Percentiles rank a stretch among this genome's conserved stretches.
phyloP scores from a whole-genome alignment of 1,284 basidiomycete species.

The Bjerkandera adusta region DNA sequence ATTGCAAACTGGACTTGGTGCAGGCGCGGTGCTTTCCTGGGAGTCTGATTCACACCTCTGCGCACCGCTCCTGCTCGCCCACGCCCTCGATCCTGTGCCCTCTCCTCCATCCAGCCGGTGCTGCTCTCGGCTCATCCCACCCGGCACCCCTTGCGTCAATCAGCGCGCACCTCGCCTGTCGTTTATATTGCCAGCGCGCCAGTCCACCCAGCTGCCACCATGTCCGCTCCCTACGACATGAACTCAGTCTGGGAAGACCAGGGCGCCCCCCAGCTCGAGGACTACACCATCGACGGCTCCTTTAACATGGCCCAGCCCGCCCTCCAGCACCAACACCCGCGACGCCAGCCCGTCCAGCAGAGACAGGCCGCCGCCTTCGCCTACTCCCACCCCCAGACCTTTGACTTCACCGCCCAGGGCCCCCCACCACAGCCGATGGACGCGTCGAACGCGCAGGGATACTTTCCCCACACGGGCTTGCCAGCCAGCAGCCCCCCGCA shows the following conservation, averaged over 20 bases:
- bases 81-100: too few species aligned
- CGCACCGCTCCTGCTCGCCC: too few species aligned
- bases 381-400: slow-evolving; percentile 12
- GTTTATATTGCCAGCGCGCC: slow-evolving; percentile 7
- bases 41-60: too few species aligned
- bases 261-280: slow-evolving; percentile 24
- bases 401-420: slow-evolving; percentile 12
- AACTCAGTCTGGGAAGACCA: slow-evolving; percentile 22
- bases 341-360: slow-evolving; percentile 15
- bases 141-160: too few species aligned
- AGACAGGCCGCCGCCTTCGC: slow-evolving; percentile 9
- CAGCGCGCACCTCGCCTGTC: too few species aligned
- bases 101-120: too few species aligned
- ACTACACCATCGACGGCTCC: slow-evolving; percentile 26
- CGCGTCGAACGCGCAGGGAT: background rate
- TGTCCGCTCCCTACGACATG: slow-evolving; percentile 32
- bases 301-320: slow-evolving; percentile 24
- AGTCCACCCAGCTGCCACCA: slow-evolving; percentile 38
- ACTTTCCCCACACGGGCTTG: slow-evolving; percentile 1
- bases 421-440: background rate
- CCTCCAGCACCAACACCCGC: slow-evolving; percentile 8
- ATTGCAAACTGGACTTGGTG: too few species aligned
- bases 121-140: too few species aligned
- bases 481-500: slow-evolving; percentile 2
- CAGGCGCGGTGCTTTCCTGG: too few species aligned